Conservation (phyloP, 1,284 basidiomycete genomes). For the Peniophora sp. region DNA sequence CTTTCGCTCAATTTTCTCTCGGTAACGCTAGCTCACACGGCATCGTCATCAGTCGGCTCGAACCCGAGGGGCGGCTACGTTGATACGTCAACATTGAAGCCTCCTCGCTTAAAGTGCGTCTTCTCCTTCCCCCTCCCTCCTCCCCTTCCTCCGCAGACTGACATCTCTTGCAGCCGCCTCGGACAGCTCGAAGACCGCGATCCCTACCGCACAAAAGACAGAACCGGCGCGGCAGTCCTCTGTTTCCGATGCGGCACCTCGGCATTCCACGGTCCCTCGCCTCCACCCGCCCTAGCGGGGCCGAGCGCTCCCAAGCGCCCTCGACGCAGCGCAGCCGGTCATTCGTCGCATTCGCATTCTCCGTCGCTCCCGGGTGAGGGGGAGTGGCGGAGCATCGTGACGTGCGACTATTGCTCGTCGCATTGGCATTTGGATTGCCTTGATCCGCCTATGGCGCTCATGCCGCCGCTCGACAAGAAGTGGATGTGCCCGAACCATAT, state of each 20-base stretch:
- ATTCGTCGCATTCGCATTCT: slow-evolving; percentile 1
- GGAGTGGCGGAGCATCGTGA: slow-evolving; percentile 72
- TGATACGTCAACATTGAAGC: slow-evolving; percentile 70
- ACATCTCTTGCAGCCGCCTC: slow-evolving; percentile 55
- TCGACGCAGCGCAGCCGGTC: slow-evolving; percentile 29
- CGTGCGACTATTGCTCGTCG: slow-evolving; percentile 92
- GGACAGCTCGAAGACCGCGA: slow-evolving; percentile 91
- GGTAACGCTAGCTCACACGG: slow-evolving; percentile 10
- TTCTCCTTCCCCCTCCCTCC: slow-evolving; percentile 13
- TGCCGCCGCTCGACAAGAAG: slow-evolving; percentile 85
- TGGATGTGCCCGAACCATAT: slow-evolving; percentile 99
- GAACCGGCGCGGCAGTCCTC: slow-evolving; percentile 72
- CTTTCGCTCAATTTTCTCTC: slow-evolving; percentile 4
- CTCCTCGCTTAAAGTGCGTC: slow-evolving; percentile 68
- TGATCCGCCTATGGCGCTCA: slow-evolving; percentile 78
- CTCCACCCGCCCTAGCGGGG: slow-evolving; percentile 23
- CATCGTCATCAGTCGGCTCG: slow-evolving; percentile 49
- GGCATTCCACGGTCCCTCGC: slow-evolving; percentile 48
- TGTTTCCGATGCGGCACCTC: slow-evolving; percentile 88
- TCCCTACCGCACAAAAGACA: slow-evolving; percentile 80
- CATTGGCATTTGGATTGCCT: slow-evolving; percentile 98
- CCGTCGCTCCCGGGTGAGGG: slow-evolving; percentile 15
- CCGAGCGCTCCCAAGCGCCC: slow-evolving; percentile 48
- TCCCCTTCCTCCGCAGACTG: slow-evolving; percentile 16
- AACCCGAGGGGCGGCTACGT: slow-evolving; percentile 72